phyloP scores from a whole-genome alignment of 1,284 basidiomycete species.

The Peniophora sp. region DNA sequence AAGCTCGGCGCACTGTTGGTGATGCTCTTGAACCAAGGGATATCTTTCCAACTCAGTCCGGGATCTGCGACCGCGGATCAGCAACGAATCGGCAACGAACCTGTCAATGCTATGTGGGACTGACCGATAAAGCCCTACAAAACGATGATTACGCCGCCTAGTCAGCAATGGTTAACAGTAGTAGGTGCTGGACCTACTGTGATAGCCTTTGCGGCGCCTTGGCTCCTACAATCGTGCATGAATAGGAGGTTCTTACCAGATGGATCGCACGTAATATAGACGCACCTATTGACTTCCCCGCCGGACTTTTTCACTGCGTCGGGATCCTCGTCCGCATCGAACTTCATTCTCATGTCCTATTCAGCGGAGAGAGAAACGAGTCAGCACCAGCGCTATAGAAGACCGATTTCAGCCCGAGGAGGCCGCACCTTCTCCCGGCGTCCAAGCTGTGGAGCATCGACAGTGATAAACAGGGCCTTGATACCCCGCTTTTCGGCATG shows the following conservation, averaged over 20 bases:
- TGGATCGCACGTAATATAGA: too few relatives aligned
- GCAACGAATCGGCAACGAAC: not conserved
- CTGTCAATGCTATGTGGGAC: not conserved
- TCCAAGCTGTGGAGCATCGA: constrained; percentile 89
- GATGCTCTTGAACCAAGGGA: constrained; percentile 83
- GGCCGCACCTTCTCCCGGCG: constrained; percentile 54
- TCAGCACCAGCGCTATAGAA: not conserved
- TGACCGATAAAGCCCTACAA: constrained; percentile 75
- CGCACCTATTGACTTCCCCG: constrained; percentile 9
- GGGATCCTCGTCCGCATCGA: constrained; percentile 44
- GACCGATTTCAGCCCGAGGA: not conserved
- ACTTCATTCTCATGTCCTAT: constrained; percentile 93
- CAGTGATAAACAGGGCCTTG: constrained; percentile 85
- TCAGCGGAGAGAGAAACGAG: too few relatives aligned
- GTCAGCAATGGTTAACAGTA: too few relatives aligned
- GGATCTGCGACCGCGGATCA: constrained; percentile 37
- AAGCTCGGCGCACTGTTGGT: constrained; percentile 58
- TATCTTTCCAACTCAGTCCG: constrained; percentile 78
- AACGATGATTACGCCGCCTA: not conserved
- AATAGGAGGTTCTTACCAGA: too few relatives aligned
- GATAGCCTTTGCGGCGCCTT: constrained; percentile 23
- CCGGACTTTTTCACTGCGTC: constrained; percentile 1
- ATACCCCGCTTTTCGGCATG: constrained; percentile 81
- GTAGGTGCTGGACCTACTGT: constrained; percentile 14
- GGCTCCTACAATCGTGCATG: not conserved